Percentiles rank a stretch among this genome's conserved stretches.
Evolutionary conservation across 2,329 filamentous ascomycete species (phyloP).

Genomic region (Lachnellula occidentalis): DNA sequence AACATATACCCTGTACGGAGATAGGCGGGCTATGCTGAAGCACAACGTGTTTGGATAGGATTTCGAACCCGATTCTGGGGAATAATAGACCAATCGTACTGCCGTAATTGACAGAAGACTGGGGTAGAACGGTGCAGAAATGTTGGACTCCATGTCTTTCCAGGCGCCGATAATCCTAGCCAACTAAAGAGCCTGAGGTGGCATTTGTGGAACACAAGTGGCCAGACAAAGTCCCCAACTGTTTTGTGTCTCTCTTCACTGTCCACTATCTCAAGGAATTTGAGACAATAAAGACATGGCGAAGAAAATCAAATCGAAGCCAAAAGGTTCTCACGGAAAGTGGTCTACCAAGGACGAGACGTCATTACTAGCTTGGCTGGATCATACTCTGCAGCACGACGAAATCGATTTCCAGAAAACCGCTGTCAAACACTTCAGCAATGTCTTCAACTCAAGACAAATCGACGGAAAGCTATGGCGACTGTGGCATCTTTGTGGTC

Average conservation of each 20-base stretch:
- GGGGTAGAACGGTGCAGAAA: no score
- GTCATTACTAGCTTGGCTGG: neutral
- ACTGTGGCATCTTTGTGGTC: neutral
- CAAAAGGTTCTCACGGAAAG: neutral
- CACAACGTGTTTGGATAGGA: no score
- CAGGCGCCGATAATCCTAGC: no score
- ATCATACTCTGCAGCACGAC: neutral
- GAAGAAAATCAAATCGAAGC: neutral
- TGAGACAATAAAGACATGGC: neutral
- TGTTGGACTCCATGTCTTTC: no score
- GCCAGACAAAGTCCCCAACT: neutral
- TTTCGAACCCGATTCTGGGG: no score
- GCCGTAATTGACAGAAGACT: no score
- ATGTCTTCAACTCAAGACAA: neutral
- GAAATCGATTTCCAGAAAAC: neutral
- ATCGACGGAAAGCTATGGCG: neutral
- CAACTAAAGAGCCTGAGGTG: no score
- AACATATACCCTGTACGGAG: no score
- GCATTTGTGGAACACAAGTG: neutral
- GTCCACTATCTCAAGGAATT: neutral
- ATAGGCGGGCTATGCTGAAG: no score
- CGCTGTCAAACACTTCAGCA: neutral
- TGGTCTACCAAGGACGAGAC: neutral
- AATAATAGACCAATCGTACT: no score
- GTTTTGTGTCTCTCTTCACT: neutral